These are phyloP conservation scores for Cryphonectria radicalis DNA, from an alignment of 2,329 filamentous ascomycete genomes.

Conservation along the genomic window DNA sequence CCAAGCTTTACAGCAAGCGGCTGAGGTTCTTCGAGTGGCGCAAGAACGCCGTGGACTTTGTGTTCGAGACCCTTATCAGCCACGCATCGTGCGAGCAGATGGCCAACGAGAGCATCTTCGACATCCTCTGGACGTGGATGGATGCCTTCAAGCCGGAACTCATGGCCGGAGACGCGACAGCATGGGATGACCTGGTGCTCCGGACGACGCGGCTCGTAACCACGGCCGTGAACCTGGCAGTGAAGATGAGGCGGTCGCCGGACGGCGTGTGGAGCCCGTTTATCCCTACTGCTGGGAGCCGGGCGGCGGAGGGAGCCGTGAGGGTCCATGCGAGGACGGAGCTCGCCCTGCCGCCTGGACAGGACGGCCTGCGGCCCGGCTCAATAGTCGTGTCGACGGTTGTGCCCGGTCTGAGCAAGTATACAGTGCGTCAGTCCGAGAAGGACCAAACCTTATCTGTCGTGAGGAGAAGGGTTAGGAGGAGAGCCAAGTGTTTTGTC, in stretches of 20 bases:
- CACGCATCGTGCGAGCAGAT: slow-evolving; percentile 6
- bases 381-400: slow-evolving; percentile 4
- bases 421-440: not conserved
- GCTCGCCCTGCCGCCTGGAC: not conserved
- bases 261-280: slow-evolving; percentile 19
- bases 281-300: not conserved
- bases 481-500: slow-evolving; percentile 15
- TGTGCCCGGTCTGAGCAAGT: slow-evolving; percentile 16
- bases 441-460: not conserved
- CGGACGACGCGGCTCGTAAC: slow-evolving; percentile 8
- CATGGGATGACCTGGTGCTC: not conserved
- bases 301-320: not conserved
- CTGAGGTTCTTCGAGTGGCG: slow-evolving; percentile 14
- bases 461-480: not conserved
- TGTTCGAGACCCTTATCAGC: slow-evolving; percentile 2
- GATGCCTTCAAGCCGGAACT: not conserved
- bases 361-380: not conserved
- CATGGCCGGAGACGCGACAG: not conserved
- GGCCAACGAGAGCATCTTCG: slow-evolving; percentile 4
- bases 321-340: not conserved
- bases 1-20: not conserved
- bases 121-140: slow-evolving; percentile 10
- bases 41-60: slow-evolving; percentile 13
- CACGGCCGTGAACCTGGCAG: not conserved
- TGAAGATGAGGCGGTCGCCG: slow-evolving; percentile 17